A percentile compares a stretch with the other conserved stretches of the same genome.
phyloP scores from a whole-genome alignment of 306 rosid species.

The Medicago ruthenica region DNA sequence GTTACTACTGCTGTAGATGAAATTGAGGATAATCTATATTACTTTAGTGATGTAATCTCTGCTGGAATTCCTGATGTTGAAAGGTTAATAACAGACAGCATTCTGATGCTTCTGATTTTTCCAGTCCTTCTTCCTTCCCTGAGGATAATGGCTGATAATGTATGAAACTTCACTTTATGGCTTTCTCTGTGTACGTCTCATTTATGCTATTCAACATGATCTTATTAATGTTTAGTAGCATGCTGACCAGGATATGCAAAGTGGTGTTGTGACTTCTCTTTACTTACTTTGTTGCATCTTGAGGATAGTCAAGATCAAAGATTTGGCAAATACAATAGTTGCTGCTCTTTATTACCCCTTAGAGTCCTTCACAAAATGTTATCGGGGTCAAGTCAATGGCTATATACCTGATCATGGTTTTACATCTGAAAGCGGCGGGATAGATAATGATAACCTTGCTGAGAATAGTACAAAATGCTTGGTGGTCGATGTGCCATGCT shows the following conservation, averaged over 20 bases:
- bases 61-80: slow-evolving; percentile 98
- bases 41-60: slow-evolving; percentile 86
- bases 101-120: slow-evolving; percentile 79
- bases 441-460: slow-evolving; percentile 42
- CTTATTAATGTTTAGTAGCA: slow-evolving; percentile 56
- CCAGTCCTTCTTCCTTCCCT: slow-evolving; percentile 91
- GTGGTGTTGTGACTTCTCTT: slow-evolving; percentile 79
- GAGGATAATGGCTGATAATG: slow-evolving; percentile 55
- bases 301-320: slow-evolving; percentile 91
- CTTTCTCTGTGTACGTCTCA: slow-evolving; percentile 37
- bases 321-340: slow-evolving; percentile 82
- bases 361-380: slow-evolving; percentile 55
- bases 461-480: slow-evolving; percentile 40
- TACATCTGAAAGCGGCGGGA: slow-evolving; percentile 52
- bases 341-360: slow-evolving; percentile 80
- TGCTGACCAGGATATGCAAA: slow-evolving; percentile 71
- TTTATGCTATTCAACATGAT: slow-evolving; percentile 33
- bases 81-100: slow-evolving; percentile 77
- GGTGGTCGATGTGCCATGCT: slow-evolving; percentile 45
- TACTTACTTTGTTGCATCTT: slow-evolving; percentile 89
- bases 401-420: slow-evolving; percentile 48
- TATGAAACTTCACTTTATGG: slow-evolving; percentile 52
- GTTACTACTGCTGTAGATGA: slow-evolving; percentile 79
- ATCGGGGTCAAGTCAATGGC: slow-evolving; percentile 61
- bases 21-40: slow-evolving; percentile 93